Evolutionary conservation across 2,329 filamentous ascomycete species (phyloP).

Genomic region (Aspergillus brunneoviolaceus): DNA sequence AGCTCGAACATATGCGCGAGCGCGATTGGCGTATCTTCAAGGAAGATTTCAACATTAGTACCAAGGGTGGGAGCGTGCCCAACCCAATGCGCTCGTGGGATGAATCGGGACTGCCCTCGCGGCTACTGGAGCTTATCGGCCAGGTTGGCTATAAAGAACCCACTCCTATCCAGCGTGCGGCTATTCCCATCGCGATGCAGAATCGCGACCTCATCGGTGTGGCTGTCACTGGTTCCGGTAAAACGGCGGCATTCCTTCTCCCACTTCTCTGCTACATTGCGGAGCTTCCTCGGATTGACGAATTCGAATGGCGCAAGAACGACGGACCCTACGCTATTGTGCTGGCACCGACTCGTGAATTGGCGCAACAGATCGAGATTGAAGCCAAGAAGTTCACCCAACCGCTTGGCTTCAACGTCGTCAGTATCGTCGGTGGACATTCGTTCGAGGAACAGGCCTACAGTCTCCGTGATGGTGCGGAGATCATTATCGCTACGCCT

Average conservation of each 20-base stretch:
- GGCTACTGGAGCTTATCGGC: slow-evolving; percentile 77
- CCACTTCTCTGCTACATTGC: slow-evolving; percentile 93
- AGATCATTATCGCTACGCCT: slow-evolving; percentile 98
- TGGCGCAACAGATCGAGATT: slow-evolving; percentile 95
- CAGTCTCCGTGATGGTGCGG: slow-evolving; percentile 84
- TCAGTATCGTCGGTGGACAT: slow-evolving; percentile 97
- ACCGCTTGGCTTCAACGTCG: slow-evolving; percentile 88
- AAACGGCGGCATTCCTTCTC: slow-evolving; percentile 92
- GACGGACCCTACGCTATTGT: slow-evolving; percentile 98
- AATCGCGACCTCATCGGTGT: slow-evolving; percentile 96
- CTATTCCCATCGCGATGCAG: slow-evolving; percentile 91
- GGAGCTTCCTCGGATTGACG: slow-evolving; percentile 78
- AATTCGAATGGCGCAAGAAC: slow-evolving; percentile 79
- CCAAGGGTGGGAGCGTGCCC: slow-evolving; percentile 86
- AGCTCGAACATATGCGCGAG: slow-evolving; percentile 88
- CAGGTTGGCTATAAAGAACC: slow-evolving; percentile 89
- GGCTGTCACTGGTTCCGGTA: slow-evolving; percentile 95
- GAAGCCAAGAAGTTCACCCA: slow-evolving; percentile 91
- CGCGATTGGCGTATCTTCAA: slow-evolving; percentile 99
- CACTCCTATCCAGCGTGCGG: slow-evolving; percentile 85
- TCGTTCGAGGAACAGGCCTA: slow-evolving; percentile 91
- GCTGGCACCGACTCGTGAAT: slow-evolving; percentile 90
- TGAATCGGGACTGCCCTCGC: slow-evolving; percentile 76
- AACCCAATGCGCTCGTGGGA: slow-evolving; percentile 95
- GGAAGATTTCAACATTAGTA: slow-evolving; percentile 95